Conservation (phyloP, 2,329 filamentous ascomycete species). For the Beauveria caledonica region DNA sequence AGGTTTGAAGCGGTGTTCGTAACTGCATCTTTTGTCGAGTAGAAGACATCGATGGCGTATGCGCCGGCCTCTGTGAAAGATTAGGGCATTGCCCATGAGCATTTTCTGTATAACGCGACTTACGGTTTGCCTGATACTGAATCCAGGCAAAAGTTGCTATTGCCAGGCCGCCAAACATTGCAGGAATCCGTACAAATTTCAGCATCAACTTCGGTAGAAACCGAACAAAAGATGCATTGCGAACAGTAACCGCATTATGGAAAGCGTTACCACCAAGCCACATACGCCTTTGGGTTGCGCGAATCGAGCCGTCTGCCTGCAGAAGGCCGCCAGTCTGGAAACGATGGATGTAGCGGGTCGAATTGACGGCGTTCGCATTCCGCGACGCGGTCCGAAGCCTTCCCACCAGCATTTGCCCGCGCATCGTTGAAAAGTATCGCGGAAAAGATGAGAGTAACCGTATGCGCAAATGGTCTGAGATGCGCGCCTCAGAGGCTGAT, state of each 20-base stretch:
- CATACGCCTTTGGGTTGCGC: conserved; percentile 53
- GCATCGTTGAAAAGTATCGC: conserved; percentile 21
- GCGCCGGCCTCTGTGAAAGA: conserved; percentile 36
- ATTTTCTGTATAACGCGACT: conserved; percentile 25
- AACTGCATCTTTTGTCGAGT: conserved; percentile 63
- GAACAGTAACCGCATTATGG: conserved; percentile 64
- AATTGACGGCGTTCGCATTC: conserved; percentile 42
- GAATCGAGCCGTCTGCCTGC: conserved; percentile 54
- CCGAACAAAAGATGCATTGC: conserved; percentile 56
- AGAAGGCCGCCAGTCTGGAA: conserved; percentile 62
- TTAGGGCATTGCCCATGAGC: conserved; percentile 17
- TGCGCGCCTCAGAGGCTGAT: conserved; percentile 3
- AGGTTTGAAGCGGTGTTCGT: conserved; percentile 59
- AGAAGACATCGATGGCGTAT: conserved; percentile 57
- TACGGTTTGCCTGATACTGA: conserved; percentile 90
- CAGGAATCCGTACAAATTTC: conserved; percentile 81
- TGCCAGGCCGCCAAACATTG: conserved; percentile 82
- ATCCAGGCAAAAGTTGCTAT: conserved; percentile 85
- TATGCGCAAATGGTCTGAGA: neutral
- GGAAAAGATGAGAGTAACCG: neutral
- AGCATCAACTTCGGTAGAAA: conserved; percentile 79
- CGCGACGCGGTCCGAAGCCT: conserved; percentile 60
- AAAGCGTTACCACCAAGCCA: conserved; percentile 79
- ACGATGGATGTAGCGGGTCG: conserved; percentile 57
- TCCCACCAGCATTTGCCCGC: conserved; percentile 49